Percentiles rank a stretch among this genome's conserved stretches.
phyloP scores from a whole-genome alignment of 805 yeast genomes.

The Pichia occidentalis region DNA sequence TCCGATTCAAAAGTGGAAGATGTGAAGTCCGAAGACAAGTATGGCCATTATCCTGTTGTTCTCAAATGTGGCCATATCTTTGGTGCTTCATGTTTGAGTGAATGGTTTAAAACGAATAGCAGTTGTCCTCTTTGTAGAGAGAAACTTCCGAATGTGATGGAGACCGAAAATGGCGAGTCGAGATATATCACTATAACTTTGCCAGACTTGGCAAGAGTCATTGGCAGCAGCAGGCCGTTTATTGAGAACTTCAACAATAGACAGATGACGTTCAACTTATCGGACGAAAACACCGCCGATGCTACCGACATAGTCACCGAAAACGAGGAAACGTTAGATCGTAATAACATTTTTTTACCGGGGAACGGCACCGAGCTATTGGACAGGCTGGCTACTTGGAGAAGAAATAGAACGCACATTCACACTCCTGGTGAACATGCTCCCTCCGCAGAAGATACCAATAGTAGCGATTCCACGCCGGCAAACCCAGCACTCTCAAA shows the following conservation, averaged over 20 bases:
- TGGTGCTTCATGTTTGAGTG: conserved; percentile 77
- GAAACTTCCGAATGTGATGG: conserved; percentile 34
- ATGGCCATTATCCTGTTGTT: conserved; percentile 56
- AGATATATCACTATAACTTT: conserved; percentile 28
- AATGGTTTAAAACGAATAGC: conserved; percentile 71
- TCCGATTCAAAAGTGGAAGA: conserved; percentile 5
- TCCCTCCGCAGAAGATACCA: background rate
- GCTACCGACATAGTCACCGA: background rate
- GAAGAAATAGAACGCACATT: background rate
- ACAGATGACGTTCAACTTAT: conserved; percentile 27
- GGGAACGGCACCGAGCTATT: background rate
- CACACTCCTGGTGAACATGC: background rate
- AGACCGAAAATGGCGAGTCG: conserved; percentile 11
- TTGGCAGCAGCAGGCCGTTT: conserved; percentile 27
- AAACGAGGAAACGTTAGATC: background rate
- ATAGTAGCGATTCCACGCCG: too few species aligned
- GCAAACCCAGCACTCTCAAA: too few species aligned
- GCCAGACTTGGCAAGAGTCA: conserved; percentile 32
- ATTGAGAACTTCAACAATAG: conserved; percentile 28
- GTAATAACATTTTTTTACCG: background rate
- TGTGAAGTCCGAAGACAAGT: conserved; percentile 19
- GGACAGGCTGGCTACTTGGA: conserved; percentile 3
- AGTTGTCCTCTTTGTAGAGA: conserved; percentile 86
- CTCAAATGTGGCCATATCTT: conserved; percentile 86
- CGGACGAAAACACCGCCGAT: conserved; percentile 21